Percentiles rank a stretch among this genome's conserved stretches.
Conservation (phyloP, 768 basidiomycete genomes). For the Agrocybe chaxingu region DNA sequence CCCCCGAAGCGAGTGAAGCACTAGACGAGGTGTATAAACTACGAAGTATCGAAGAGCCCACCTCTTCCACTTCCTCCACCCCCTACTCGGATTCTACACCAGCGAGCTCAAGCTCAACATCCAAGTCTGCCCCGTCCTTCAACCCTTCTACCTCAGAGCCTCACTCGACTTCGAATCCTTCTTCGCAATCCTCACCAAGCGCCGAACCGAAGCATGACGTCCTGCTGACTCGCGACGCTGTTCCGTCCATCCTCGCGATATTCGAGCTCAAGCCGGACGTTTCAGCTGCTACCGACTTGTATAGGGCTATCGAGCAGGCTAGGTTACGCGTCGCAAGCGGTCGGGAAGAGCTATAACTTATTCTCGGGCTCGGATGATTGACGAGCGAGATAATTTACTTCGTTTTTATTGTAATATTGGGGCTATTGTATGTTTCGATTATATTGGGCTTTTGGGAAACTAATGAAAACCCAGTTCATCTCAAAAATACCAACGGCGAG, state of each 20-base stretch:
- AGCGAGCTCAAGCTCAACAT: not conserved
- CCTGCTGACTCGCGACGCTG: constrained; percentile 45
- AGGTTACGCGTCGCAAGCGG: constrained; percentile 27
- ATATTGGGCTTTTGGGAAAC: no score
- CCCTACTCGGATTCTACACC: not conserved
- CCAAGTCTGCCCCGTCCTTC: constrained; percentile 1
- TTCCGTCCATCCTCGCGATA: constrained; percentile 45
- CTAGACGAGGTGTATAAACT: constrained; percentile 57
- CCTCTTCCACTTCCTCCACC: not conserved
- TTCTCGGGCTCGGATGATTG: not conserved
- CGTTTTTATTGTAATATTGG: not conserved
- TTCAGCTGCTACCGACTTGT: constrained; percentile 45
- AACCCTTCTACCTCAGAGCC: not conserved
- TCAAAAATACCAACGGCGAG: no score
- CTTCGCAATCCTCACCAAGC: not conserved
- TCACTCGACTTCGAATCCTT: not conserved
- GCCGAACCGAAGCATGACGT: constrained; percentile 7
- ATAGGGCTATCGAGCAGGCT: constrained; percentile 66
- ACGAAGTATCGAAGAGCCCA: constrained; percentile 9
- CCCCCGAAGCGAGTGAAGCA: constrained; percentile 48
- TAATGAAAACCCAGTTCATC: no score
- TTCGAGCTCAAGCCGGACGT: constrained; percentile 39
- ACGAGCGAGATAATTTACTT: not conserved
- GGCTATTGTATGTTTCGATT: no score
- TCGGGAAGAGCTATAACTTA: not conserved